Conservation (phyloP, 2,329 filamentous ascomycete species). For the Phialophora verrucosa region DNA sequence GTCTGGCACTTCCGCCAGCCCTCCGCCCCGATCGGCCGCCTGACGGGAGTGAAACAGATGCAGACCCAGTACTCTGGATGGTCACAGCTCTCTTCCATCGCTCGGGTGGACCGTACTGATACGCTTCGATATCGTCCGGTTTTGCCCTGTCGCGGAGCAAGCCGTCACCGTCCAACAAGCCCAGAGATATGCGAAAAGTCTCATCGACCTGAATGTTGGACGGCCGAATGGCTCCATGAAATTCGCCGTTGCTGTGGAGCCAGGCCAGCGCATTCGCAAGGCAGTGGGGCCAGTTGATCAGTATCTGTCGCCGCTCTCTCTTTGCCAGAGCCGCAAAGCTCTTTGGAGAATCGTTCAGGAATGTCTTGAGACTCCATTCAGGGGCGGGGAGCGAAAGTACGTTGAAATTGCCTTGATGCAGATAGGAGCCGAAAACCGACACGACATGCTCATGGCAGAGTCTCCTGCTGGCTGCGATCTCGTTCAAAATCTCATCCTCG, state of each 20-base stretch:
- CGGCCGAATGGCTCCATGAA: conserved; percentile 63
- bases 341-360: conserved; percentile 51
- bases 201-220: conserved; percentile 65
- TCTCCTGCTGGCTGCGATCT: conserved; percentile 47
- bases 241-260: conserved; percentile 61
- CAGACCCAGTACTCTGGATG: conserved; percentile 45
- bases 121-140: conserved; percentile 61
- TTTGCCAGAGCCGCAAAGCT: conserved; percentile 51
- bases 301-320: conserved; percentile 47
- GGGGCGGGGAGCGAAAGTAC: conserved; percentile 51
- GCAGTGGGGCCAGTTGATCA: conserved; percentile 56
- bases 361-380: conserved; percentile 51
- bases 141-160: conserved; percentile 61
- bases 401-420: conserved; percentile 50
- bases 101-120: conserved; percentile 66
- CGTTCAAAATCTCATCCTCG: conserved; percentile 48
- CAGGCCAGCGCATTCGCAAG: conserved; percentile 62
- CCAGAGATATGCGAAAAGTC: conserved; percentile 62
- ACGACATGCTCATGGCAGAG: conserved; percentile 53
- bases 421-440: conserved; percentile 54
- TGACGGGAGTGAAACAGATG: conserved; percentile 46
- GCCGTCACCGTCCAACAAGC: conserved; percentile 62
- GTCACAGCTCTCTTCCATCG: conserved; percentile 51
- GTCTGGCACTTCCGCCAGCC: conserved; percentile 21
- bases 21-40: conserved; percentile 50